Conservation (phyloP, 805 yeast genomes). For the Candida sonorensis region DNA sequence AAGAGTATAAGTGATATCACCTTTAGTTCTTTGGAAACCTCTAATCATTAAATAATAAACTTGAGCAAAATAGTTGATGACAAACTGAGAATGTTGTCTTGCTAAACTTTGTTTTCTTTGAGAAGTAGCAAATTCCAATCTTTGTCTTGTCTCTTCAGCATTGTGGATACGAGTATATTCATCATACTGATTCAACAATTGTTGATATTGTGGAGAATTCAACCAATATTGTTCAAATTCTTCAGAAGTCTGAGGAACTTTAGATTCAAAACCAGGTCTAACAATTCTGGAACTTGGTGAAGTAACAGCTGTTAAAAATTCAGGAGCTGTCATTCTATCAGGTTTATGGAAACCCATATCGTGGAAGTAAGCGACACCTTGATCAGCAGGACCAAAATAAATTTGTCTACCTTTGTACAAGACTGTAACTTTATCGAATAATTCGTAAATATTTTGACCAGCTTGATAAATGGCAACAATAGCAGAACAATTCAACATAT, state of each 20-base stretch:
- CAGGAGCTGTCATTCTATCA: constrained; percentile 63
- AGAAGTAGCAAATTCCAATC: constrained; percentile 35
- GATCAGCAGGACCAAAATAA: constrained; percentile 48
- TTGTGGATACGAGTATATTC: constrained; percentile 32
- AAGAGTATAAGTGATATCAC: constrained; percentile 52
- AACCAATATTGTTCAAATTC: constrained; percentile 58
- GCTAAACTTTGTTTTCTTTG: constrained; percentile 32
- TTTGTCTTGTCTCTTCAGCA: constrained; percentile 32
- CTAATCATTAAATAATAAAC: constrained; percentile 45
- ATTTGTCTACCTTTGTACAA: constrained; percentile 57
- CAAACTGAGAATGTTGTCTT: constrained; percentile 30
- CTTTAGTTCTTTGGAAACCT: constrained; percentile 52
- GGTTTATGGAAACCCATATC: constrained; percentile 65
- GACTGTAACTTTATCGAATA: constrained; percentile 54
- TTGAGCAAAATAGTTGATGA: constrained; percentile 41
- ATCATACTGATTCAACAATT: constrained; percentile 29
- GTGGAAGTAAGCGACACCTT: constrained; percentile 49
- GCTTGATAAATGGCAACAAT: constrained; percentile 64
- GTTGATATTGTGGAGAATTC: constrained; percentile 46
- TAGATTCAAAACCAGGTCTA: constrained; percentile 45
- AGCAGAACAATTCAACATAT: constrained; percentile 49
- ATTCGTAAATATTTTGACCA: constrained; percentile 55
- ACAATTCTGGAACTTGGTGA: constrained; percentile 53
- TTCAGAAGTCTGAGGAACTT: constrained; percentile 47
- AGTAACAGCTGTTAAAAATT: constrained; percentile 60